Base-by-base conservation (phyloP, 331 rosid species). In the Pyrus hybrid region DNA sequence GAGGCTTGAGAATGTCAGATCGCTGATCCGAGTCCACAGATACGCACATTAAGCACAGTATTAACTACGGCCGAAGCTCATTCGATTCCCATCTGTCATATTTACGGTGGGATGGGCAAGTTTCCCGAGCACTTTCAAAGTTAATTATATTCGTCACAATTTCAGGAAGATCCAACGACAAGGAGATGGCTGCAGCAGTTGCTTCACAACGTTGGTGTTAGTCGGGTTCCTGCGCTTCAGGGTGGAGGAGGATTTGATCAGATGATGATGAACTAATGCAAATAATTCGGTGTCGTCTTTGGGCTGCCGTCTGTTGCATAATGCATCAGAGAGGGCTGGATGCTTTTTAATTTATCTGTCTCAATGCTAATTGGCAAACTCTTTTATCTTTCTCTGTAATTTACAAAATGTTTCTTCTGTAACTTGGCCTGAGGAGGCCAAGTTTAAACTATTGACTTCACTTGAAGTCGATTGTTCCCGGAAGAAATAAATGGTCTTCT, bases 131-230 rank as follows among this genome's bases (percentile, higher is more conserved):
- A 4, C 35, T 20, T 77, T 61, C 49, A 54, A 51, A 67, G 16
- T 56, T 20, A n/a, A 17, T 72, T 28, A 67, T 32, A 13, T 66
- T 65, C 21, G 35, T 79, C 62, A 28, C 41, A 1, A 7, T 74
- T 77, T 56, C 93, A 93, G 97, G 97, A 93, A 37, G 98, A 93
- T 77, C 91, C 86, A 73, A 79, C 89, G 16, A 84, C 88, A n/a
- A 79, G 83, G 84, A 84, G 81, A 79, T 87, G 90, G 93, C 86
- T 91, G 35, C 86, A 87, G 25, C 90, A 83, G 63, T 76, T 93
- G 90, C 87, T 88, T 67, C 86, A 75, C 75, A 93, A 88, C 37
- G 90, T 91, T 18, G 88, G 86, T 28, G 80, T 57, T 53, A 80
- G 63, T 61, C 79, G 86, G 69, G 81, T 80, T 77, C 83, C 84